A percentile compares a stretch with the other conserved stretches of the same genome.
Conservation (phyloP, 176 grass and related monocot genomes). For the Paspalum notatum region DNA sequence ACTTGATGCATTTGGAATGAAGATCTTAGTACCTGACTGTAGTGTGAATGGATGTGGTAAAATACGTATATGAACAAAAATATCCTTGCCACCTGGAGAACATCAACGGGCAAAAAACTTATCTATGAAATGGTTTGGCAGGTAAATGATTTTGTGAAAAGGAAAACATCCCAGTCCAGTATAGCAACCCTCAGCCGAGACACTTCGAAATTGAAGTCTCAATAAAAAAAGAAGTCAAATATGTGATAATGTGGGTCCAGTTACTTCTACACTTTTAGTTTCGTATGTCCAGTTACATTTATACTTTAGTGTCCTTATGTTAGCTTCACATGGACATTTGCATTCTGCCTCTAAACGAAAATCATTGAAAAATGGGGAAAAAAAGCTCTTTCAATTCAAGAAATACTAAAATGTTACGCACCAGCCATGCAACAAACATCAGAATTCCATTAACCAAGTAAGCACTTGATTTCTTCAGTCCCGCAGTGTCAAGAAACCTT, state of each 20-base stretch:
- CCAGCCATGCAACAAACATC: constrained; percentile 92
- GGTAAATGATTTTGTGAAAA: constrained; percentile 17
- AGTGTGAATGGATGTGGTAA: constrained; percentile 86
- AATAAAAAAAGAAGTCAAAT: not conserved
- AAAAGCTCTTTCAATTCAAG: constrained; percentile 4
- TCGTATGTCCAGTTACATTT: not conserved
- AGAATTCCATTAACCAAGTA: constrained; percentile 88
- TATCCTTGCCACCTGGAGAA: constrained; percentile 89
- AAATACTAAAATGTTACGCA: constrained; percentile 40
- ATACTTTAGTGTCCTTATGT: no score
- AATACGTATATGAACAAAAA: constrained; percentile 90
- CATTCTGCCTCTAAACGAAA: not conserved
- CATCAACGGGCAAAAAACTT: not conserved
- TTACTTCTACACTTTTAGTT: constrained; percentile 14
- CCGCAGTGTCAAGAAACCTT: constrained; percentile 98
- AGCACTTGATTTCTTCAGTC: constrained; percentile 80
- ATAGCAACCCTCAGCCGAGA: not conserved
- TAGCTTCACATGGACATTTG: not conserved
- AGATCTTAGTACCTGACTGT: constrained; percentile 69
- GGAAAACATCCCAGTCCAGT: not conserved
- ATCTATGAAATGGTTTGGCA: constrained; percentile 15
- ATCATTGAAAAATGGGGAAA: constrained; percentile 15
- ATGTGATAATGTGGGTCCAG: not conserved
- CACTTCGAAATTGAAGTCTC: not conserved
- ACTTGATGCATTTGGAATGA: constrained; percentile 8